Conservation (phyloP, 2,329 filamentous ascomycete genomes). For the Aureobasidium leucospermi region DNA sequence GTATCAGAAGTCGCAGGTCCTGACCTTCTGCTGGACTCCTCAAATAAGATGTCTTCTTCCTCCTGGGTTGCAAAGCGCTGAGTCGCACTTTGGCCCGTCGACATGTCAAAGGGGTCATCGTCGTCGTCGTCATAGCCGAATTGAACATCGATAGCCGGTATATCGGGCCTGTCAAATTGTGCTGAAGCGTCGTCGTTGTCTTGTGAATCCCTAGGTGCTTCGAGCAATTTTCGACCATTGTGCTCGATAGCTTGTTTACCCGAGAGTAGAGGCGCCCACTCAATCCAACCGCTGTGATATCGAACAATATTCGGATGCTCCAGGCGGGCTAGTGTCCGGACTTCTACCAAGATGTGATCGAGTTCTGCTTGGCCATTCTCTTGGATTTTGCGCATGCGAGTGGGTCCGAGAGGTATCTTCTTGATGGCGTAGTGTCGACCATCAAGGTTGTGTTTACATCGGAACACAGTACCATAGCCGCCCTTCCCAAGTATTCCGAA, state of each 20-base stretch:
- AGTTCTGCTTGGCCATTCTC: constrained; percentile 46
- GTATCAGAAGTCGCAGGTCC: neutral
- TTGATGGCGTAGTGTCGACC: constrained; percentile 58
- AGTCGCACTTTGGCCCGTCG: neutral
- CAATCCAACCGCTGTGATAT: constrained; percentile 60
- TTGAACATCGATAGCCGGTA: constrained; percentile 7
- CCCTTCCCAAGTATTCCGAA: constrained; percentile 54
- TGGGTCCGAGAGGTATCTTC: constrained; percentile 52
- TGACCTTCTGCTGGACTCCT: neutral
- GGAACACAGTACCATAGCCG: constrained; percentile 59
- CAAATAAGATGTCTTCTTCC: constrained; percentile 3
- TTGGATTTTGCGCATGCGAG: constrained; percentile 45
- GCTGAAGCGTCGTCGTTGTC: neutral
- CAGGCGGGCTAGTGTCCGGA: constrained; percentile 54
- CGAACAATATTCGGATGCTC: constrained; percentile 61
- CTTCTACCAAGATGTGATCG: constrained; percentile 52
- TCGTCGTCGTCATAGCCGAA: constrained; percentile 11
- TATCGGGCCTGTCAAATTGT: neutral
- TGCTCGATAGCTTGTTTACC: constrained; percentile 5
- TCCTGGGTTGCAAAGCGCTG: neutral
- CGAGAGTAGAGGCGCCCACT: constrained; percentile 29
- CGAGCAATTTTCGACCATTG: constrained; percentile 10
- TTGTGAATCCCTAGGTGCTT: neutral
- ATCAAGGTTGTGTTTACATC: constrained; percentile 55
- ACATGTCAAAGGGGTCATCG: constrained; percentile 1